Evolutionary conservation across 257 asterid genomes (phyloP), one percentile per base, ranked within the genome.

Genomic region (Cinchona pubescens): DNA sequence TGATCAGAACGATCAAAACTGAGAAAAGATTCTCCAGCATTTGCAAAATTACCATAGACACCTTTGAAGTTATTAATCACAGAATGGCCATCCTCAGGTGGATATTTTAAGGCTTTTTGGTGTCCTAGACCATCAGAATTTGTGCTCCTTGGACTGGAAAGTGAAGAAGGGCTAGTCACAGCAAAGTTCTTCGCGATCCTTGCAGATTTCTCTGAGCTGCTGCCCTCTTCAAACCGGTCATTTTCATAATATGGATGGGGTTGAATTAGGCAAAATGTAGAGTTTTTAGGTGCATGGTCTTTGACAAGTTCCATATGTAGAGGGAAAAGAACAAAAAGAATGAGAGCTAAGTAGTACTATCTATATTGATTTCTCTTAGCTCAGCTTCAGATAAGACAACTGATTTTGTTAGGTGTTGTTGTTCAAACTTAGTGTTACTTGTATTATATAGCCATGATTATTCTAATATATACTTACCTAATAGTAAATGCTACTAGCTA

Each of bases 61-160:
- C 86, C 82, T 66, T 82, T 84, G 85, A 88, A 90, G 71, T 56
- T 87, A 21, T 56, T 87, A 21, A 89, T 87, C 29, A 88, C 86
- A 27, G 96, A 88, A 78, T 87, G 85, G 27, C 79, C 89, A 79
- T 86, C 91, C 48, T 85, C 91, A 0, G 86, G 61, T 32, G 79
- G 58, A 64, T 60, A 30, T 21, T 77, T 79, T 55, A 76, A 43
- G 74, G 46, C 71, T 45, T 74, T 89, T 38, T 74, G 90, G 35
- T 78, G 82, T 10, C 81, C 90, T 67, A 88, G 66, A 3, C 88
- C 92, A 37, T 86, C 90, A 37, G 97, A 93, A 71, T 87, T 90
- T 3, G 91, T 81, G 86, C 98, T 93, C 84, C 91, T 85, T 11
- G 95, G 97, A 49, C 97, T 93, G 1, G 98, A 91, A 1, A 86